phyloP scores from a whole-genome alignment of 768 basidiomycete species.

The Leucocoprinus leucothites region DNA sequence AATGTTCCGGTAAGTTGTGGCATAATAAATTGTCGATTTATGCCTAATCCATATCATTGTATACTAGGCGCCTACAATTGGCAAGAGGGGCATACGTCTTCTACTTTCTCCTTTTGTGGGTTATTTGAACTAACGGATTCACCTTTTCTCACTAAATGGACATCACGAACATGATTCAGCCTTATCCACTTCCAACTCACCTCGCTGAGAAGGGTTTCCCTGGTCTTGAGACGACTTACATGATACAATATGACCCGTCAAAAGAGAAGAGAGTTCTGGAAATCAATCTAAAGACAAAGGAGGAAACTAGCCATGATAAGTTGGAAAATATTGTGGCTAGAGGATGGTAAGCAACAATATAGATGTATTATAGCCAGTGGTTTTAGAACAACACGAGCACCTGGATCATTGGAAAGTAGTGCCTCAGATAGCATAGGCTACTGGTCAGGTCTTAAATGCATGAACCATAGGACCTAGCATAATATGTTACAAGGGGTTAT shows the following conservation, averaged over 20 bases:
- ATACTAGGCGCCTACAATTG: slow-evolving; percentile 24
- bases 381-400: too few species aligned
- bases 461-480: too few species aligned
- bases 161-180: slow-evolving; percentile 23
- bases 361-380: too few species aligned
- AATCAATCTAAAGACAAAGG: slow-evolving; percentile 25
- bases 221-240: slow-evolving; percentile 17
- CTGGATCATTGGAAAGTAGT: too few species aligned
- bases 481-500: too few species aligned
- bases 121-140: background rate
- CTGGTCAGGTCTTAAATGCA: too few species aligned
- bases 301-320: slow-evolving; percentile 28
- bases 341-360: slow-evolving; percentile 33
- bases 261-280: slow-evolving; percentile 29
- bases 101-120: too few species aligned
- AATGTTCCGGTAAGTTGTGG: slow-evolving; percentile 34
- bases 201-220: slow-evolving; percentile 26
- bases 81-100: slow-evolving; percentile 33
- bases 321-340: slow-evolving; percentile 28
- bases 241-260: slow-evolving; percentile 21
- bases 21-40: too few species aligned
- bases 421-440: too few species aligned
- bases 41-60: background rate
- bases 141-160: slow-evolving; percentile 23
- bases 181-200: slow-evolving; percentile 22